Evolutionary conservation across 805 yeast genomes (phyloP).

Genomic region (Starmerella floricola): DNA sequence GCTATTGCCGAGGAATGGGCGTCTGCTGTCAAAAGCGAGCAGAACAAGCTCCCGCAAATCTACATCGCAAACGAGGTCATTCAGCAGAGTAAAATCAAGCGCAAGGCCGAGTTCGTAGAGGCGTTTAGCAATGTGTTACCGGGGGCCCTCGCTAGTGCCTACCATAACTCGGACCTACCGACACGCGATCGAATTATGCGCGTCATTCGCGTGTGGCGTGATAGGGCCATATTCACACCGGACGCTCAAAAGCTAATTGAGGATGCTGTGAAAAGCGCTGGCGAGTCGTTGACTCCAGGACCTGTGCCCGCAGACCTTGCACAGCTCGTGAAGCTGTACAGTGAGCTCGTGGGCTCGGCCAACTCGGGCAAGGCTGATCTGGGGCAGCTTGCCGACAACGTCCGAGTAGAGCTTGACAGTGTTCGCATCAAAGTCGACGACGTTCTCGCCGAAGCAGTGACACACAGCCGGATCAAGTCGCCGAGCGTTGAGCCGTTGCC

Average conservation of each 20-base stretch:
- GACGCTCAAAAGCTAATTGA: conserved; percentile 28
- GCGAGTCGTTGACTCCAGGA: neutral
- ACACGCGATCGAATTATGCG: conserved; percentile 43
- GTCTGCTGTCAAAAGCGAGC: conserved; percentile 27
- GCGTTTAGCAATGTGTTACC: conserved; percentile 43
- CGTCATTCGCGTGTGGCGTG: conserved; percentile 54
- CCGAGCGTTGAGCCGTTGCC: neutral
- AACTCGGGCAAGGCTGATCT: neutral
- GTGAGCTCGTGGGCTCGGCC: neutral
- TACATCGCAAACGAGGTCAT: conserved; percentile 73
- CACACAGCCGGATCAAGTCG: neutral
- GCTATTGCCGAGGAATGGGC: conserved; percentile 46
- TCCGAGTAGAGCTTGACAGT: neutral
- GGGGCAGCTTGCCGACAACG: neutral
- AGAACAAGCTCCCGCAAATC: conserved; percentile 42
- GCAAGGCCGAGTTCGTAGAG: conserved; percentile 43
- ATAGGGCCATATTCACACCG: conserved; percentile 40
- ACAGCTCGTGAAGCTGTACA: conserved; percentile 15
- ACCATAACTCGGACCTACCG: conserved; percentile 32
- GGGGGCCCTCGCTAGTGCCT: conserved; percentile 30
- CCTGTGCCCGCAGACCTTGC: conserved; percentile 11
- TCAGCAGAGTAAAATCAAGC: conserved; percentile 59
- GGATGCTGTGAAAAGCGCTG: conserved; percentile 5
- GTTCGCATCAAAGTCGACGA: neutral
- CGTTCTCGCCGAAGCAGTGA: no score